Evolutionary conservation across 1,139 yeast species (phyloP).

Genomic region (Protomyces inouyei): DNA sequence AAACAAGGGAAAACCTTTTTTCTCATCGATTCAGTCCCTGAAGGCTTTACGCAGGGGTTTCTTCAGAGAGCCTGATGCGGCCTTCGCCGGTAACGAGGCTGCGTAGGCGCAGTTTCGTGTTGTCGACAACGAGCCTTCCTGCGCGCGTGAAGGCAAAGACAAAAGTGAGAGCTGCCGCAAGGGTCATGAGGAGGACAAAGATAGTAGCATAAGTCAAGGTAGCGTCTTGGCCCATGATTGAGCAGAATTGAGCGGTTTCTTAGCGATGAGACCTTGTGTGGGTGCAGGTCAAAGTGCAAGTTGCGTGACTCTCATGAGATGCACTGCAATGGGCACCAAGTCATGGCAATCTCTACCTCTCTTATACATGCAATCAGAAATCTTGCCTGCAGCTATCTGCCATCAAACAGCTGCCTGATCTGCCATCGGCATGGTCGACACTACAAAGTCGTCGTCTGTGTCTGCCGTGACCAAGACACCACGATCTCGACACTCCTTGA

Average conservation of each 20-base stretch:
- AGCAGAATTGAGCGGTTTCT: no score
- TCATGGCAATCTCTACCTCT: background rate
- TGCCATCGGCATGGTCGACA: slow-evolving; percentile 19
- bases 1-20: no score
- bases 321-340: background rate
- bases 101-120: slow-evolving; percentile 10
- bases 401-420: background rate
- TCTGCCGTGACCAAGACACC: slow-evolving; percentile 14
- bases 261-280: background rate
- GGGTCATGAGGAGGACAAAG: background rate
- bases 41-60: background rate
- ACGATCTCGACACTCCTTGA: slow-evolving; percentile 8
- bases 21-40: background rate
- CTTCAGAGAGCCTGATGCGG: slow-evolving; percentile 7
- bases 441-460: slow-evolving; percentile 12
- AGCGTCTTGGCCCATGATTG: background rate
- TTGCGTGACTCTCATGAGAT: no score
- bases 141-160: slow-evolving; percentile 16
- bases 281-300: background rate
- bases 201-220: background rate
- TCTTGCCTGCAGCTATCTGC: background rate
- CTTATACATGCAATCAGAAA: background rate
- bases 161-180: slow-evolving; percentile 4
- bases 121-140: slow-evolving; percentile 19
- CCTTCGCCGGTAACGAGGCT: slow-evolving; percentile 9